phyloP scores from a whole-genome alignment of 805 yeast genomes.

The Priceomyces melissophilus region DNA sequence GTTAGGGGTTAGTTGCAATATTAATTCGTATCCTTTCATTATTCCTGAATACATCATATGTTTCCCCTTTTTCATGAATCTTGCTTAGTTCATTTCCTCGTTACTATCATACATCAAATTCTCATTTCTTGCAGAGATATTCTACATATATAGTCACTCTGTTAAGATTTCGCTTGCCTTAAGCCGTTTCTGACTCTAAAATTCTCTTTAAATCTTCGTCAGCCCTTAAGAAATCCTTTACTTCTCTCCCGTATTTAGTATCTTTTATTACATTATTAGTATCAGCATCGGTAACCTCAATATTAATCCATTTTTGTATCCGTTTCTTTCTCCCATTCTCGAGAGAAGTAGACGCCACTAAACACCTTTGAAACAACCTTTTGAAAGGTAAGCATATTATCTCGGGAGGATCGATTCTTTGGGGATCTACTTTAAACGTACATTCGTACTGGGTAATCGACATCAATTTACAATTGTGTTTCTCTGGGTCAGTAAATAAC shows the following conservation, averaged over 20 bases:
- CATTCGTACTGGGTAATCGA: constrained; percentile 41
- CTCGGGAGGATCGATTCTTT: constrained; percentile 22
- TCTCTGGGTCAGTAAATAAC: constrained; percentile 26
- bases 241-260: constrained; percentile 20
- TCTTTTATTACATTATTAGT: constrained; percentile 29
- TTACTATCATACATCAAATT: too few relatives aligned
- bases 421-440: constrained; percentile 29
- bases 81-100: too few relatives aligned
- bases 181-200: constrained; percentile 19
- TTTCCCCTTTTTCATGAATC: too few relatives aligned
- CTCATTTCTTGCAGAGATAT: too few relatives aligned
- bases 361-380: constrained; percentile 39
- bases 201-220: constrained; percentile 34
- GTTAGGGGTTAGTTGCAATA: too few relatives aligned
- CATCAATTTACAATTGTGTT: constrained; percentile 31
- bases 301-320: constrained; percentile 32
- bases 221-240: constrained; percentile 34
- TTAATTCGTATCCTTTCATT: too few relatives aligned
- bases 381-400: constrained; percentile 43
- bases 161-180: too few relatives aligned
- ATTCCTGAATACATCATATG: too few relatives aligned
- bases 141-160: too few relatives aligned
- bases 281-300: constrained; percentile 33
- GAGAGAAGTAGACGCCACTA: constrained; percentile 18
- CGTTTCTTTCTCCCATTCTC: constrained; percentile 24